A percentile compares a stretch with the other conserved stretches of the same genome.
These are phyloP conservation scores for Hyaloscypha variabilis DNA, from an alignment of 495 filamentous ascomycete species.

Conservation along the genomic window DNA sequence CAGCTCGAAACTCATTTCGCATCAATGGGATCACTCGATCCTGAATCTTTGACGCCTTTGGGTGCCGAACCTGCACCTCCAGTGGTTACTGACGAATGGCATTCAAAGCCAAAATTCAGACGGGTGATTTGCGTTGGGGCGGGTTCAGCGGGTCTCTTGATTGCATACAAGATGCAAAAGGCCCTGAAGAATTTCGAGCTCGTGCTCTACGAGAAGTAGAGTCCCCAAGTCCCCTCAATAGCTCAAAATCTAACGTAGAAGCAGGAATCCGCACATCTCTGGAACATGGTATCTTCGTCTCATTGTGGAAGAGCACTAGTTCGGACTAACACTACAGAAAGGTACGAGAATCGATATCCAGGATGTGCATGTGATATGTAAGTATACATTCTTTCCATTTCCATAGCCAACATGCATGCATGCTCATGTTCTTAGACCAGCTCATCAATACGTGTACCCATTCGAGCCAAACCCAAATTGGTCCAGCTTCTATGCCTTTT, in stretches of 20 bases:
- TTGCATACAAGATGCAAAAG: background rate
- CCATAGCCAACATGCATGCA: background rate
- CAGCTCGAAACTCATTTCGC: too few relatives aligned
- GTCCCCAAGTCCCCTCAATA: too few relatives aligned
- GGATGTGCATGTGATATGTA: background rate
- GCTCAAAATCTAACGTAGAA: too few relatives aligned
- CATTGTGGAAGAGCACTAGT: too few relatives aligned
- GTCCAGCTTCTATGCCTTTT: background rate
- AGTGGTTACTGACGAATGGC: too few relatives aligned
- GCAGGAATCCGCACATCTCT: background rate
- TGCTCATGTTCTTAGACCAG: background rate
- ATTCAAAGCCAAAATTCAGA: too few relatives aligned
- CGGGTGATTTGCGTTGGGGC: background rate
- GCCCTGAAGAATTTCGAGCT: background rate
- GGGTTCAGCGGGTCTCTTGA: background rate
- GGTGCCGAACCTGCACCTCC: too few relatives aligned
- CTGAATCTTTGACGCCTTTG: too few relatives aligned
- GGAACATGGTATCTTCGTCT: constrained; percentile 2
- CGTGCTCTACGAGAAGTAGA: background rate
- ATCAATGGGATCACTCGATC: too few relatives aligned
- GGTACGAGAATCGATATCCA: constrained; percentile 7
- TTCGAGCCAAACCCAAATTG: background rate
- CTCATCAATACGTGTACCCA: background rate
- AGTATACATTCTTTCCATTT: background rate
- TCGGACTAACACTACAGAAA: too few relatives aligned